Percentiles rank a stretch among this genome's conserved stretches.
phyloP scores from a whole-genome alignment of 2,329 filamentous ascomycete genomes.

The Sclerotiophoma versabilis region DNA sequence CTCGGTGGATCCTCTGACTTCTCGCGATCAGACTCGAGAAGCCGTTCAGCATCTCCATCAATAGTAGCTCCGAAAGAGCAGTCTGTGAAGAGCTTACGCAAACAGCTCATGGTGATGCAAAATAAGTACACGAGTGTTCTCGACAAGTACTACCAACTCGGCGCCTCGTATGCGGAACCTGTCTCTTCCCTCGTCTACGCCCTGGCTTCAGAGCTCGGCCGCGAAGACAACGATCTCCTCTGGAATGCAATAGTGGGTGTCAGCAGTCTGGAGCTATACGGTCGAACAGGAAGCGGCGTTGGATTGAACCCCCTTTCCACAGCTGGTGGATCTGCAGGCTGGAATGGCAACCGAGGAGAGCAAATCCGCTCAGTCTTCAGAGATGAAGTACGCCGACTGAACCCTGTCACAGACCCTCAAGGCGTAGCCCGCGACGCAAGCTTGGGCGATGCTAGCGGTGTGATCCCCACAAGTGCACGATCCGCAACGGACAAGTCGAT shows the following conservation, averaged over 20 bases:
- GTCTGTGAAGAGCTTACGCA: constrained; percentile 75
- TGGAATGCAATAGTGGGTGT: constrained; percentile 96
- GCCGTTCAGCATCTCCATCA: constrained; percentile 45
- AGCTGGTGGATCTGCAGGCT: constrained; percentile 67
- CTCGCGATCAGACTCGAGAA: constrained; percentile 50
- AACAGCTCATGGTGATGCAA: constrained; percentile 76
- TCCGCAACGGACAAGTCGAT: constrained; percentile 93
- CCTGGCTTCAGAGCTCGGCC: constrained; percentile 89
- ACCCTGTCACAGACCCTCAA: constrained; percentile 71
- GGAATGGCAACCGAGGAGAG: constrained; percentile 82
- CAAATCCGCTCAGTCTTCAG: constrained; percentile 84
- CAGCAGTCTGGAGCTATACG: constrained; percentile 91
- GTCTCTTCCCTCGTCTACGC: constrained; percentile 95
- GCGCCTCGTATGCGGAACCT: constrained; percentile 91
- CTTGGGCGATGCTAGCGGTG: constrained; percentile 72
- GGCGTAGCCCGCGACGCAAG: constrained; percentile 67
- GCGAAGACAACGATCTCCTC: constrained; percentile 94
- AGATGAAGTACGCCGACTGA: constrained; percentile 92
- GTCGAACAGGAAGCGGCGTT: constrained; percentile 81
- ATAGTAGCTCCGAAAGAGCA: constrained; percentile 60
- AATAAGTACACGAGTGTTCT: constrained; percentile 79
- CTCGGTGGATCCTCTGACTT: constrained; percentile 49
- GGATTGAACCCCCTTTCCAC: constrained; percentile 66
- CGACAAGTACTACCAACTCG: constrained; percentile 82
- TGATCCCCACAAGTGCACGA: constrained; percentile 86